Evolutionary conservation across 305 asterid species (phyloP), one percentile per base, ranked within the genome.

Genomic region (Striga hermonthica): DNA sequence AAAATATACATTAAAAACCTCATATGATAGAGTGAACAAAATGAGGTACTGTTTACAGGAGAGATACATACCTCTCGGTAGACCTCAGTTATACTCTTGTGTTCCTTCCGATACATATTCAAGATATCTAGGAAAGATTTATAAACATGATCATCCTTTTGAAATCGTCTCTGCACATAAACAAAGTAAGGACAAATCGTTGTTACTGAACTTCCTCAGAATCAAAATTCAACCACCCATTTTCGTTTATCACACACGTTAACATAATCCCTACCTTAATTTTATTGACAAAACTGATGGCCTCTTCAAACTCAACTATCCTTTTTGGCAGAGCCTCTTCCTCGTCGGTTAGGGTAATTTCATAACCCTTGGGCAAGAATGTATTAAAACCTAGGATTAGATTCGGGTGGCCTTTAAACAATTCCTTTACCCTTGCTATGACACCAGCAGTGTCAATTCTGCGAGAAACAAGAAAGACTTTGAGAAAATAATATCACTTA

Each of bases 361-460:
- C 99, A 77, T 83, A 88, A 60, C 96, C 99, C 84, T 88, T 88
- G 12, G 99, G 99, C 74, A 94, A 83, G 88, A 94, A 94, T 75
- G 96, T 91, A 71, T 94, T 94, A 78, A 94, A 94, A 65, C 99
- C 99, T 71, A 87, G 96, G 57, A 94, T 94, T 67, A 94, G 76
- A 76, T 85, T 87, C 34, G 96, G 89, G 68, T 94, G 97, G 60
- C 98, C 99, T 70, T 90, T 83, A 68, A 94, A 94, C 72, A 94
- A 83, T 55, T 94, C 99, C 74, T 94, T 94, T 68, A 90, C 99
- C 81, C 96, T 82, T 16, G 68, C 86, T 66, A 88, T 91, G 74
- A 94, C 98, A 52, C 98, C 99, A 61, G 93, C 73, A 0, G 99
- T 94, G 74, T 87, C 97, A 65, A 88, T 80, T 74, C 99, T 94